phyloP scores from a whole-genome alignment of 78 protist genomes.

The Speleostelium caveatum region DNA sequence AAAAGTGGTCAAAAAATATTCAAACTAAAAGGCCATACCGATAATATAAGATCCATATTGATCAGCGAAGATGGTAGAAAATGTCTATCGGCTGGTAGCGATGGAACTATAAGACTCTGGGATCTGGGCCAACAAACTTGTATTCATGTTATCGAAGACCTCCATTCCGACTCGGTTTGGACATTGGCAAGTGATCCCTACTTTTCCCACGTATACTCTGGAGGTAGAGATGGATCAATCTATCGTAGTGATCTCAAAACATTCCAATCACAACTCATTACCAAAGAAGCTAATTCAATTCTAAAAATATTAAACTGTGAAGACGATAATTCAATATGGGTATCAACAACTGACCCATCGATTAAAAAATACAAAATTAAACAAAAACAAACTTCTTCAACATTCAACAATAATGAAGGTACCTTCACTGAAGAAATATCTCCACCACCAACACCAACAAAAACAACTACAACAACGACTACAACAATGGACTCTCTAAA shows the following conservation, averaged over 20 bases:
- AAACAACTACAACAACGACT: neutral
- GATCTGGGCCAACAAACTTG: conserved; percentile 44
- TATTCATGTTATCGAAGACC: conserved; percentile 52
- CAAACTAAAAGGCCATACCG: conserved; percentile 64
- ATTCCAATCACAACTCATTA: neutral
- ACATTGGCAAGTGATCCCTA: neutral
- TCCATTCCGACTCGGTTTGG: conserved; percentile 63
- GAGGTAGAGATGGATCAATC: conserved; percentile 62
- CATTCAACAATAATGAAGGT: neutral
- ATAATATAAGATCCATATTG: conserved; percentile 41
- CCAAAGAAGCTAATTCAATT: conserved; percentile 21
- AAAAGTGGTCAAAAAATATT: conserved; percentile 39
- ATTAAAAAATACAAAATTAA: conserved; percentile 26
- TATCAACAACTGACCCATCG: conserved; percentile 39
- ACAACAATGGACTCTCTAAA: neutral
- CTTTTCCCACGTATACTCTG: conserved; percentile 42
- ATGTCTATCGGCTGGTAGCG: conserved; percentile 56
- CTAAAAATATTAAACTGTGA: conserved; percentile 15
- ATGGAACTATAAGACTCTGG: conserved; percentile 61
- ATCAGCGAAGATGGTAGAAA: neutral
- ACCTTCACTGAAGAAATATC: conserved; percentile 9
- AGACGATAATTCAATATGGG: conserved; percentile 21
- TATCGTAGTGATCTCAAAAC: conserved; percentile 29
- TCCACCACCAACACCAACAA: neutral
- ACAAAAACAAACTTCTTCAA: neutral